These are phyloP conservation scores for Parachaetomium inaequale DNA, from an alignment of 495 filamentous ascomycete species.

Conservation along the genomic window DNA sequence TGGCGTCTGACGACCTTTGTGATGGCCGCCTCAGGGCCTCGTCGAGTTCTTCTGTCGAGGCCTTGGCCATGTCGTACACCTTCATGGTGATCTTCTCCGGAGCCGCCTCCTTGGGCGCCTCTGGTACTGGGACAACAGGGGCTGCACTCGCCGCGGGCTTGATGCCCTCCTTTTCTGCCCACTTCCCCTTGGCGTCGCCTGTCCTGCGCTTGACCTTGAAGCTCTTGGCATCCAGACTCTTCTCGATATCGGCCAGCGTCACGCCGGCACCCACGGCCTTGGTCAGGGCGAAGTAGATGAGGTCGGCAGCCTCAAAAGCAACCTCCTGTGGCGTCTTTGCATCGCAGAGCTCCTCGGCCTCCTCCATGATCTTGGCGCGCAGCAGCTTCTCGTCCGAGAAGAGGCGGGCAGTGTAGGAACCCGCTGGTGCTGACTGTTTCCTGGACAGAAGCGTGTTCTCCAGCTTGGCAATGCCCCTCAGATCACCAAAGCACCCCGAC, in stretches of 20 bases:
- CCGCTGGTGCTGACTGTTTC: slow-evolving; percentile 74
- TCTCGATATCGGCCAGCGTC: slow-evolving; percentile 79
- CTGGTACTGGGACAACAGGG: slow-evolving; percentile 35
- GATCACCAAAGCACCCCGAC: slow-evolving; percentile 83
- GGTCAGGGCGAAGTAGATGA: slow-evolving; percentile 92
- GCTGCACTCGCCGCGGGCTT: slow-evolving; percentile 43
- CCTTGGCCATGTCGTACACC: slow-evolving; percentile 63
- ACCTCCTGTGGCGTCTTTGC: slow-evolving; percentile 77
- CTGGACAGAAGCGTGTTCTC: slow-evolving; percentile 78
- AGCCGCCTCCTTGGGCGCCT: slow-evolving; percentile 47
- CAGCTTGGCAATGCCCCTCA: slow-evolving; percentile 74
- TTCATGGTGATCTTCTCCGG: slow-evolving; percentile 76
- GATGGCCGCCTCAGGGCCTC: slow-evolving; percentile 80
- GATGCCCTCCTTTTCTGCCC: slow-evolving; percentile 78
- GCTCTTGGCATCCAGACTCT: slow-evolving; percentile 89
- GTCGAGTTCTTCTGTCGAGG: slow-evolving; percentile 56
- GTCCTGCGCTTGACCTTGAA: slow-evolving; percentile 86
- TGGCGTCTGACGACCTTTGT: slow-evolving; percentile 83
- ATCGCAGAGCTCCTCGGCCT: slow-evolving; percentile 89
- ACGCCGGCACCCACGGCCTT: slow-evolving; percentile 83
- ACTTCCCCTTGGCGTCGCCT: slow-evolving; percentile 89
- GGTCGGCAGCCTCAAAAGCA: slow-evolving; percentile 89
- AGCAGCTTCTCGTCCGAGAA: slow-evolving; percentile 89
- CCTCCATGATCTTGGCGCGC: slow-evolving; percentile 96
- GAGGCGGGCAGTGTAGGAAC: slow-evolving; percentile 88